These are phyloP conservation scores for Ustilago bromivora DNA, from an alignment of 1,284 basidiomycete genomes.

Conservation along the genomic window DNA sequence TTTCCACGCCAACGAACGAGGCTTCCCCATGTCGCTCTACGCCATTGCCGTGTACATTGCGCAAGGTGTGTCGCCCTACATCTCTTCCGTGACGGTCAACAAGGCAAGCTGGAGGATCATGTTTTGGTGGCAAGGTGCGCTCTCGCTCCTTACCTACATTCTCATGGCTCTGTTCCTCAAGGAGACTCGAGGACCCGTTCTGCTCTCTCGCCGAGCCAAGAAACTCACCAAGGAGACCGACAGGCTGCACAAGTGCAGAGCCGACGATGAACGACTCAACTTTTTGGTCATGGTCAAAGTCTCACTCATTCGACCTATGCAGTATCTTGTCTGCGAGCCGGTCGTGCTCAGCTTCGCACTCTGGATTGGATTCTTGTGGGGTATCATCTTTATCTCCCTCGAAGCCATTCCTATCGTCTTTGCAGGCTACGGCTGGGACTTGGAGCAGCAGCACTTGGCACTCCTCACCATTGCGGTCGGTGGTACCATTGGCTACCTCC, in stretches of 20 bases:
- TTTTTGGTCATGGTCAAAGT: slow-evolving; percentile 65
- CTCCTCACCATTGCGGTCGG: slow-evolving; percentile 57
- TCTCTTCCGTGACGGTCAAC: slow-evolving; percentile 60
- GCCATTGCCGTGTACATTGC: slow-evolving; percentile 69
- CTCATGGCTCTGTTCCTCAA: slow-evolving; percentile 65
- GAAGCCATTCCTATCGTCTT: slow-evolving; percentile 64
- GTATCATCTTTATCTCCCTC: slow-evolving; percentile 51
- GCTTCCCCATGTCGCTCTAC: slow-evolving; percentile 71
- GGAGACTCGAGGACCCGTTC: slow-evolving; percentile 70
- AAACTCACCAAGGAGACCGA: slow-evolving; percentile 70
- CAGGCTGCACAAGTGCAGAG: slow-evolving; percentile 68
- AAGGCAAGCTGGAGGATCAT: slow-evolving; percentile 60
- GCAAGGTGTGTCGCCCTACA: slow-evolving; percentile 65
- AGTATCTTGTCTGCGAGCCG: slow-evolving; percentile 71
- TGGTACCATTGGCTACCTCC: slow-evolving; percentile 75
- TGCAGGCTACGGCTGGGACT: slow-evolving; percentile 55
- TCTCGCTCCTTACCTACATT: slow-evolving; percentile 35
- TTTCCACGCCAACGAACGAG: slow-evolving; percentile 69
- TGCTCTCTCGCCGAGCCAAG: slow-evolving; percentile 70
- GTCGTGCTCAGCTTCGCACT: slow-evolving; percentile 71
- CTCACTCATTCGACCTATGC: slow-evolving; percentile 64
- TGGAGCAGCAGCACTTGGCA: slow-evolving; percentile 47
- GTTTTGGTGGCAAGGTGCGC: slow-evolving; percentile 58
- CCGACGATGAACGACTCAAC: slow-evolving; percentile 61
- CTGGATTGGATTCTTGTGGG: slow-evolving; percentile 70